Percentiles rank a stretch among this genome's conserved stretches.
phyloP scores from a whole-genome alignment of 2,329 filamentous ascomycete species.

The Beauveria bassiana region DNA sequence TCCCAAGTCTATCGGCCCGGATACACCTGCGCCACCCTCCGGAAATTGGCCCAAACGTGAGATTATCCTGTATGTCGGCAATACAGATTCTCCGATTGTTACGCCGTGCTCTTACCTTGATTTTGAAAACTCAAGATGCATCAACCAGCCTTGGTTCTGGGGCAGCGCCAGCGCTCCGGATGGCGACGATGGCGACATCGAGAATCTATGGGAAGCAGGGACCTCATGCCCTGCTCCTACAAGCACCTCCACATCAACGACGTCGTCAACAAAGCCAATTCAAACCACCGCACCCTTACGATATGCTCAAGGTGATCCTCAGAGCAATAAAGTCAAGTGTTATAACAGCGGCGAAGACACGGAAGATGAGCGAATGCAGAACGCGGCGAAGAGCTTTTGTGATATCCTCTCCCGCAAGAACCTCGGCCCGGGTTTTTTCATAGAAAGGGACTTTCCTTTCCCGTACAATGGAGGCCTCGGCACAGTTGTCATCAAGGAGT shows the following conservation, averaged over 20 bases:
- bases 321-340: slow-evolving; percentile 12
- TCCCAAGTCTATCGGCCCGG: slow-evolving; percentile 14
- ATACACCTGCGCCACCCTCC: slow-evolving; percentile 8
- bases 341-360: slow-evolving; percentile 14
- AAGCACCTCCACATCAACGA: background rate
- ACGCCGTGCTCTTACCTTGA: slow-evolving; percentile 3
- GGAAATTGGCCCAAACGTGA: slow-evolving; percentile 14
- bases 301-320: slow-evolving; percentile 10
- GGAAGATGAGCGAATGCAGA: slow-evolving; percentile 10
- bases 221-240: background rate
- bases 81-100: background rate
- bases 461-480: slow-evolving; percentile 6
- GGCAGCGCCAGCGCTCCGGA: background rate
- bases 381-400: slow-evolving; percentile 13
- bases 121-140: slow-evolving; percentile 4
- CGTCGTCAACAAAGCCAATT: background rate
- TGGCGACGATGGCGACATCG: slow-evolving; percentile 5
- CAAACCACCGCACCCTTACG: background rate
- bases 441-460: background rate
- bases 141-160: background rate
- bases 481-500: slow-evolving; percentile 9
- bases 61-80: slow-evolving; percentile 1
- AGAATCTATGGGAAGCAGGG: background rate
- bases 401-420: background rate
- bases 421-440: background rate